Evolutionary conservation across 345 rosid species (phyloP), one percentile per base, ranked within the genome.

Genomic region (Gynandropsis gynandra): DNA sequence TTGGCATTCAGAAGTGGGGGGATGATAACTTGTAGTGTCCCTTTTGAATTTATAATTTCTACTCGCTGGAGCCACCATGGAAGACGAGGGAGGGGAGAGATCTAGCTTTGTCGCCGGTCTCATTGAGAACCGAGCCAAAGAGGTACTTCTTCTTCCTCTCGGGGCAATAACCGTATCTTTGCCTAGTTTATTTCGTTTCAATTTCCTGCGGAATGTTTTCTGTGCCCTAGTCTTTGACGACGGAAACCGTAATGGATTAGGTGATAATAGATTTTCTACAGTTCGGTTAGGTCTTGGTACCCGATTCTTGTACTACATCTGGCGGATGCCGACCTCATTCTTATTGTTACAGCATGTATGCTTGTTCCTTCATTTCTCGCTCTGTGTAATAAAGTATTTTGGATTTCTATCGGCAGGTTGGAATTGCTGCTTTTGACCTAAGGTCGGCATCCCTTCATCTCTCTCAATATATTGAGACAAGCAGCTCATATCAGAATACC

Each of bases 41-140:
- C n/a, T 6, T 9, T 16, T 43, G 63, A 16, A 14, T 15, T 52
- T 56, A 42, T 47, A 51, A 64, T 50, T 50, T 51, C 47, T n/a
- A 13, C 29, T 45, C 69, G 9, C 31, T 15, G 43, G 64, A 65
- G 59, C 45, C 27, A 41, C 52, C 20, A 65, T 65, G 98, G 96
- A 84, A 65, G 98, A 84, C 72, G 98, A 81, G 10, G 82, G 75
- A 13, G 85, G 77, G 65, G 95, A 82, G 65, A 69, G 78, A 64
- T 84, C 98, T 52, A 87, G 87, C 78, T 77, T 87, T 66, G 82
- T 82, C 46, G 67, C 76, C 52, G 81, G 95, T 40, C 76, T 87
- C 52, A 90, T 84, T 33, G 93, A 84, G 76, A 90, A 90, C 76
- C 71, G 96, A 74, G 93, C 96, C 41, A 90, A 84, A 77, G 98